Base-by-base conservation (phyloP, 1,284 basidiomycete genomes). In the Ceratobasidium sp. region DNA sequence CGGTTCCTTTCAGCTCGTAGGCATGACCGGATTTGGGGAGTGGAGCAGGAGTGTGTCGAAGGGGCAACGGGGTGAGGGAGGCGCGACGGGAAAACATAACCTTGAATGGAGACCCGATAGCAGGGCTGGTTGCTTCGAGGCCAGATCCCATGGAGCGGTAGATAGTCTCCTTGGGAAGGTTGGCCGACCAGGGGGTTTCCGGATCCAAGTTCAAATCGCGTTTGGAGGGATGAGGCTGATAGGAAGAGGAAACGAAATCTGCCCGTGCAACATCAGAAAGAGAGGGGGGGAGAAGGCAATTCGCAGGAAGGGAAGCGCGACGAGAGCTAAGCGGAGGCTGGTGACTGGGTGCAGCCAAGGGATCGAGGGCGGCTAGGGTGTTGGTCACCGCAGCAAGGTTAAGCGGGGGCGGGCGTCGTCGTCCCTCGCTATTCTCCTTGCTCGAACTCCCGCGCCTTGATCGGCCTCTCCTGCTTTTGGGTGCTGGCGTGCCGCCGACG, bases 161-260 rank as follows among this genome's bases (percentile, higher is more conserved):
- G 62, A 66, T 66, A 13, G 62, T 66, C 13, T 66, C 62, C 21
- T 66, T 30, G 14, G 62, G 62, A 23, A 66, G 62, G 25, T 66
- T 66, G 39, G 62, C 62, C 11, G 62, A 66, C 62, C 62, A 66
- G 19, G 62, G 62, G 27, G 62, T 66, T 41, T 54, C 62, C n/a
- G 62, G 62, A 41, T 66, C 62, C 33, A 66, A 39, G 41, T 66
- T 66, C 39, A 66, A n/a, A 41, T 66, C 50, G 16, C 62, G 36
- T 25, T 66, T 66, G 39, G 62, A 66, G 16, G 62, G 62, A 41
- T 66, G 33, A 14, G 62, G 62, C 23, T 66, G 62, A 41, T 54
- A 66, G 8, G 62, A 66, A 54, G 62, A 66, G 27, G 62, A 66
- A 33, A 66, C 62, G 33, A 66, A 66, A 30, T 66, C 62, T 39